phyloP scores from a whole-genome alignment of 2,329 filamentous ascomycete genomes.

The Metarhizium guizhouense region DNA sequence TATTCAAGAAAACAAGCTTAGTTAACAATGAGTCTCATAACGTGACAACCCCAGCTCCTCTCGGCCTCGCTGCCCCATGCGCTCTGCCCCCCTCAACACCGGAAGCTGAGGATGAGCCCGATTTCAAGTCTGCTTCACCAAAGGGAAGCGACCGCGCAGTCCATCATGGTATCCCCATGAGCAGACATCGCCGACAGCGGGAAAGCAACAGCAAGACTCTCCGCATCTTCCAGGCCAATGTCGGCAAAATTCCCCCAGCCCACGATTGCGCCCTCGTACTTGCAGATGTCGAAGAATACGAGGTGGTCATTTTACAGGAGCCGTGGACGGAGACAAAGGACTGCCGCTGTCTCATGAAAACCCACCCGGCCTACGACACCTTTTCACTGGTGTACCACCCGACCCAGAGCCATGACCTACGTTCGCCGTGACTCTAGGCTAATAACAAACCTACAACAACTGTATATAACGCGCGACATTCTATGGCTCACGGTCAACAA shows the following conservation, averaged over 20 bases:
- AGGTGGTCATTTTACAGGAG: slow-evolving; percentile 11
- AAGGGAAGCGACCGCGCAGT: background rate
- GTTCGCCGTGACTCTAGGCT: slow-evolving; percentile 6
- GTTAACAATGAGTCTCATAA: too few species aligned
- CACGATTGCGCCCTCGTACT: slow-evolving; percentile 10
- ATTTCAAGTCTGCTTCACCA: background rate
- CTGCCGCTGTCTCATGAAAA: slow-evolving; percentile 9
- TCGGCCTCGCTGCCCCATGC: too few species aligned
- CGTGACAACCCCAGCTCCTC: too few species aligned
- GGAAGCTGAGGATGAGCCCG: background rate
- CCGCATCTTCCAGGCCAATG: slow-evolving; percentile 9
- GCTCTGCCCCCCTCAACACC: background rate
- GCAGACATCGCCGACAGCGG: background rate
- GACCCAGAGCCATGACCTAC: slow-evolving; percentile 11
- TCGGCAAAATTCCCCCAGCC: slow-evolving; percentile 8
- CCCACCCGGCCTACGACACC: slow-evolving; percentile 3
- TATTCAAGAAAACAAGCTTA: too few species aligned
- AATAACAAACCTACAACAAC: slow-evolving; percentile 8
- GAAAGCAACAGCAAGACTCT: slow-evolving; percentile 3
- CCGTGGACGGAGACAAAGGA: slow-evolving; percentile 6
- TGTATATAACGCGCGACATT: slow-evolving; percentile 6
- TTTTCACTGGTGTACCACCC: slow-evolving; percentile 6
- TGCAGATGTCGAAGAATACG: slow-evolving; percentile 8
- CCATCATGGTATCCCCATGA: background rate
- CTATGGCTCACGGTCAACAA: slow-evolving; percentile 10